phyloP scores from a whole-genome alignment of 176 grass and related monocot species.

The Lolium perenne region DNA sequence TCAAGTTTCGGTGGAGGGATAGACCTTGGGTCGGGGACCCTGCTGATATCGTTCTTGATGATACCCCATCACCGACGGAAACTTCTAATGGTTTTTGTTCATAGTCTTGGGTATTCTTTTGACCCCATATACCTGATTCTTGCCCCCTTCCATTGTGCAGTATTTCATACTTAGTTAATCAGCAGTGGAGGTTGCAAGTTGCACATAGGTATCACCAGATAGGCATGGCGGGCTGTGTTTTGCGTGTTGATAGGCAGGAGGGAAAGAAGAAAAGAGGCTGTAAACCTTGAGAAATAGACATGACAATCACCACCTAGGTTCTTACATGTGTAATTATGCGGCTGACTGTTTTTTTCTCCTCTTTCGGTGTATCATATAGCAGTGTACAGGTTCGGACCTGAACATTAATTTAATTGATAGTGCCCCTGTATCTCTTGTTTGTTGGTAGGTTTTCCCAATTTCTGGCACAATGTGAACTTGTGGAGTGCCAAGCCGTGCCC shows the following conservation, averaged over 20 bases:
- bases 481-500: background rate
- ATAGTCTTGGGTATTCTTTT: slow-evolving; percentile 66
- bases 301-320: slow-evolving; percentile 62
- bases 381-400: slow-evolving; percentile 83
- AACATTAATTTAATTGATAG: slow-evolving; percentile 74
- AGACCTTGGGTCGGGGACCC: slow-evolving; percentile 92
- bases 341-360: slow-evolving; percentile 52
- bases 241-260: slow-evolving; percentile 54
- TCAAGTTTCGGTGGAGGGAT: slow-evolving; percentile 97
- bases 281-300: slow-evolving; percentile 56
- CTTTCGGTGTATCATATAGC: slow-evolving; percentile 70
- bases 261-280: slow-evolving; percentile 50
- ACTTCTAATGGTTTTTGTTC: slow-evolving; percentile 67
- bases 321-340: slow-evolving; percentile 89
- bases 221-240: slow-evolving; percentile 54
- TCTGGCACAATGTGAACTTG: background rate
- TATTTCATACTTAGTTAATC: slow-evolving; percentile 42
- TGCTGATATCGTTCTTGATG: slow-evolving; percentile 93
- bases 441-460: background rate
- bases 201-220: slow-evolving; percentile 59
- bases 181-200: slow-evolving; percentile 56
- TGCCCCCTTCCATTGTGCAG: slow-evolving; percentile 52
- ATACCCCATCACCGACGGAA: slow-evolving; percentile 45
- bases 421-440: slow-evolving; percentile 43
- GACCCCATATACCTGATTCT: slow-evolving; percentile 66